Percentiles rank a stretch among this genome's conserved stretches.
These are phyloP conservation scores for Dryas integrifolia DNA, from an alignment of 331 rosid species.

Conservation along the genomic window DNA sequence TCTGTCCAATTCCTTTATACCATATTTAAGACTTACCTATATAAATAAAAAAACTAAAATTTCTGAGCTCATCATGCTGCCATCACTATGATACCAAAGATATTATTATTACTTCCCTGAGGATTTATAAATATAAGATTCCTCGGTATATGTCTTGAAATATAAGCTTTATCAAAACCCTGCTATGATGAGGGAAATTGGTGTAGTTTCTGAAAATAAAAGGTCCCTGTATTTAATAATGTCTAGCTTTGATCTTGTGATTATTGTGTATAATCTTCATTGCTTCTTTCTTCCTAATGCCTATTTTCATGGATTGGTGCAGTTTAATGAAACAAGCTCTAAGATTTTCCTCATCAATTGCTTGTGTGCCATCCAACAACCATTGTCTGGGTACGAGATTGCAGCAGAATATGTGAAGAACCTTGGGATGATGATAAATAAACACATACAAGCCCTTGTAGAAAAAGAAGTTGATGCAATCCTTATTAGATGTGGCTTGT, in stretches of 20 bases:
- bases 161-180: not conserved
- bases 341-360: slow-evolving; percentile 93
- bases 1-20: not conserved
- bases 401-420: slow-evolving; percentile 74
- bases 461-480: slow-evolving; percentile 78
- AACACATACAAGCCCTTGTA: slow-evolving; percentile 65
- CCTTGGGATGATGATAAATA: slow-evolving; percentile 71
- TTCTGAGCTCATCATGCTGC: not conserved
- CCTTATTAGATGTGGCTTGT: slow-evolving; percentile 67
- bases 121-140: not conserved
- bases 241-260: not conserved
- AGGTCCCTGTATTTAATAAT: not conserved
- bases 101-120: not conserved
- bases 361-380: slow-evolving; percentile 81
- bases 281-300: slow-evolving; percentile 5
- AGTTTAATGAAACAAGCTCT: slow-evolving; percentile 79
- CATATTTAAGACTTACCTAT: too few relatives aligned
- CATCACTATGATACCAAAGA: not conserved
- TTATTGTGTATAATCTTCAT: slow-evolving; percentile 1
- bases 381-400: slow-evolving; percentile 67
- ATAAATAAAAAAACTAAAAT: not conserved
- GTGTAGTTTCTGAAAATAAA: not conserved
- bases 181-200: not conserved
- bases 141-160: not conserved
- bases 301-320: slow-evolving; percentile 39